phyloP scores from a whole-genome alignment of 2,329 filamentous ascomycete genomes.

The Penicillium sclerotigenum region DNA sequence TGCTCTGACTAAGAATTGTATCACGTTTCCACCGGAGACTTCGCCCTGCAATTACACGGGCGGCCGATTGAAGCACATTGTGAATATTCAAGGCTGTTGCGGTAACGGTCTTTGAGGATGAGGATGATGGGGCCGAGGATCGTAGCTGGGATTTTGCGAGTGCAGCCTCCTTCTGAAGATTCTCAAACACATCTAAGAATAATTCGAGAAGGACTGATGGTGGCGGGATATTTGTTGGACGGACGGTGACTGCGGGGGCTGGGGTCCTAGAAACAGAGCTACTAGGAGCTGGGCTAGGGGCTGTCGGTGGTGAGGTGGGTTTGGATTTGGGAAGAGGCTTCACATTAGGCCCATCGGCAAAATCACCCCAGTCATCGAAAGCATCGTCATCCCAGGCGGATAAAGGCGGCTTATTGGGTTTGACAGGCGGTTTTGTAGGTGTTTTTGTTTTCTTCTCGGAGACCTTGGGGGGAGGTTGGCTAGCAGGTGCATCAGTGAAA shows the following conservation, averaged over 20 bases:
- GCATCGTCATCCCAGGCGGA: slow-evolving; percentile 21
- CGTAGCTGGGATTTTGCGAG: slow-evolving; percentile 59
- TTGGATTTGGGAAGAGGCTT: slow-evolving; percentile 5
- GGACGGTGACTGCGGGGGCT: slow-evolving; percentile 34
- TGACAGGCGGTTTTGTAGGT: slow-evolving; percentile 7
- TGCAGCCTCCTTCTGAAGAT: slow-evolving; percentile 63
- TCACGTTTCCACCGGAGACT: slow-evolving; percentile 90
- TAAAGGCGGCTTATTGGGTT: slow-evolving; percentile 6
- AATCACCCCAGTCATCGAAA: slow-evolving; percentile 24
- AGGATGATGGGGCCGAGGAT: background rate
- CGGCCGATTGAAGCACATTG: slow-evolving; percentile 55
- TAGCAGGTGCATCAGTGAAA: slow-evolving; percentile 15
- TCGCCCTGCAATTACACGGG: slow-evolving; percentile 78
- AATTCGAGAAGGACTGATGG: slow-evolving; percentile 77
- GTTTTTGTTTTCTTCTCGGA: slow-evolving; percentile 8
- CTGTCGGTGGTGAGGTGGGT: slow-evolving; percentile 1
- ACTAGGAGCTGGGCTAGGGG: slow-evolving; percentile 8
- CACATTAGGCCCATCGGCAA: slow-evolving; percentile 17
- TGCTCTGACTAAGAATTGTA: slow-evolving; percentile 75
- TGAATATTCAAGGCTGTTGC: slow-evolving; percentile 26
- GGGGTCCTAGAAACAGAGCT: slow-evolving; percentile 14
- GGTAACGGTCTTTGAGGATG: slow-evolving; percentile 10
- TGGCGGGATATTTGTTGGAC: slow-evolving; percentile 84
- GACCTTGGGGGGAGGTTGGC: slow-evolving; percentile 8
- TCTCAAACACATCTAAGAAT: slow-evolving; percentile 67